phyloP scores from a whole-genome alignment of 768 basidiomycete genomes.

The Leccinum longicurvipes region DNA sequence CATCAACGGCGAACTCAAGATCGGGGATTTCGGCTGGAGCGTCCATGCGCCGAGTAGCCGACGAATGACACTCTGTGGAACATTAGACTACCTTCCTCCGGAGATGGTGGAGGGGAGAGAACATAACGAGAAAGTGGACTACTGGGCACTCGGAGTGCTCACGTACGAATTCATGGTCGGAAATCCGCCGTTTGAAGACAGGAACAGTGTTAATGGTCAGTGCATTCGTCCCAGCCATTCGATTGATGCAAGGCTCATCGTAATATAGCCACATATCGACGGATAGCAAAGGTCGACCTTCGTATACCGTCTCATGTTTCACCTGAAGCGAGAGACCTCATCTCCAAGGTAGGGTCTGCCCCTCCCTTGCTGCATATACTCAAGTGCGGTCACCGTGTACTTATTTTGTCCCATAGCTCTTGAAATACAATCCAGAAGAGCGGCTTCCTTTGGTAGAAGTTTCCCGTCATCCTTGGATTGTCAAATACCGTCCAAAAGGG shows the following conservation, averaged over 20 bases:
- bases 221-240: background rate
- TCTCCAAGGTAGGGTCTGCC: constrained; percentile 34
- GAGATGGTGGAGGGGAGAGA: constrained; percentile 96
- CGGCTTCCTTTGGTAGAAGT: constrained; percentile 76
- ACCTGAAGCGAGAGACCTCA: constrained; percentile 45
- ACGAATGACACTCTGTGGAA: constrained; percentile 90
- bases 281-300: constrained; percentile 87
- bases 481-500: constrained; percentile 58
- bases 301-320: constrained; percentile 40
- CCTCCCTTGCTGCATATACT: background rate
- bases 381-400: constrained; percentile 12
- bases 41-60: constrained; percentile 93
- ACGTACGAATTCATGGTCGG: constrained; percentile 94
- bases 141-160: constrained; percentile 97
- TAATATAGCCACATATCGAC: constrained; percentile 75
- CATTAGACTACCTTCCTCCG: constrained; percentile 93
- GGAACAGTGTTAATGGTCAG: constrained; percentile 71
- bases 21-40: constrained; percentile 98
- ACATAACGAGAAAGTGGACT: constrained; percentile 88
- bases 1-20: constrained; percentile 95
- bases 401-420: constrained; percentile 50
- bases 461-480: constrained; percentile 82
- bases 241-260: constrained; percentile 7
- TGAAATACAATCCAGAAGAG: constrained; percentile 76
- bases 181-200: constrained; percentile 82